Evolutionary conservation across 257 asterid genomes (phyloP).

Genomic region (Solanum verrucosum): DNA sequence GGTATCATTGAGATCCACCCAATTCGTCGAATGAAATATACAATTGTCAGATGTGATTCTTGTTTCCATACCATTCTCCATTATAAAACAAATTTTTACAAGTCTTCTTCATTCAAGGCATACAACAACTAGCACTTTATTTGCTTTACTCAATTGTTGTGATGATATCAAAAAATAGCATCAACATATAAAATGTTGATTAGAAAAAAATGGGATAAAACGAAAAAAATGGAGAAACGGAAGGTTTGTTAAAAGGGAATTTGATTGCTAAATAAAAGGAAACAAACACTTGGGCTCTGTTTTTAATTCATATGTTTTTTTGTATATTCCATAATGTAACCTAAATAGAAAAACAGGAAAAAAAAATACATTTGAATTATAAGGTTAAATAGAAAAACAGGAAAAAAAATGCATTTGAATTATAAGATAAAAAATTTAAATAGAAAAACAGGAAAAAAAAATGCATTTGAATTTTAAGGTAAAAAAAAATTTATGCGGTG

Average conservation of each 20-base stretch:
- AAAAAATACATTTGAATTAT: too few relatives aligned
- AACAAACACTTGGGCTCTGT: neutral
- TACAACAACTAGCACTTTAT: neutral
- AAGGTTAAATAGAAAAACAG: neutral
- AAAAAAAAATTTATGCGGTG: conserved; percentile 40
- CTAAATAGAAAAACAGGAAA: neutral
- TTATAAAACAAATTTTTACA: neutral
- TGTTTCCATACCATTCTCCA: conserved; percentile 9
- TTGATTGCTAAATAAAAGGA: neutral
- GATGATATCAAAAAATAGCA: neutral
- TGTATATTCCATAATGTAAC: neutral
- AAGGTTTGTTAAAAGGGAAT: neutral
- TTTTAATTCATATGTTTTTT: neutral
- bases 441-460: too few relatives aligned
- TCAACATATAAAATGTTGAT: neutral
- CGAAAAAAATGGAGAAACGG: neutral
- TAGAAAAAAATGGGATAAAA: neutral
- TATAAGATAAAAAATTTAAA: too few relatives aligned
- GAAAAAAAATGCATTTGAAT: neutral
- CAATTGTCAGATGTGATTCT: neutral
- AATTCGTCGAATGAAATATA: neutral
- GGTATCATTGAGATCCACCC: neutral
- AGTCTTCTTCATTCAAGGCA: conserved; percentile 3
- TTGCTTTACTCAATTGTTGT: neutral
- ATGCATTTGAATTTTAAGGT: too few relatives aligned